Evolutionary conservation across 495 filamentous ascomycete genomes (phyloP).

Genomic region (Oleoguttula mirabilis): DNA sequence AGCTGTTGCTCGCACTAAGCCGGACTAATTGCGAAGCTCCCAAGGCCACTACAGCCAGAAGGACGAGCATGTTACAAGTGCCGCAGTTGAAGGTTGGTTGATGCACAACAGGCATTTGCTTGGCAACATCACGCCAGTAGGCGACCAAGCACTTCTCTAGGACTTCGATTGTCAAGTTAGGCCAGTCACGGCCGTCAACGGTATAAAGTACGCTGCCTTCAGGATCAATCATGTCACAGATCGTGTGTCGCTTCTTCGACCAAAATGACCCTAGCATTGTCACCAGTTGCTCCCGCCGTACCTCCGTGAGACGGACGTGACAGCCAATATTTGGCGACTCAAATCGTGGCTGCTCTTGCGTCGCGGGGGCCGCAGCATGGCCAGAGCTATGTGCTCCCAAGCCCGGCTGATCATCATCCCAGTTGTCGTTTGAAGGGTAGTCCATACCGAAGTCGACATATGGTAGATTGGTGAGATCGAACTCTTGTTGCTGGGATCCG

Average conservation of each 20-base stretch:
- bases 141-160: not conserved
- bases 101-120: constrained; percentile 2
- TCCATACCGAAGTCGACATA: constrained; percentile 9
- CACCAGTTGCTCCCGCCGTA: not conserved
- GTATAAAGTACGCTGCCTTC: not conserved
- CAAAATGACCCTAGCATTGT: not conserved
- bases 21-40: not conserved
- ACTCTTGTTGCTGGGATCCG: constrained; percentile 3
- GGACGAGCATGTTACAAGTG: not conserved
- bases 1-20: not conserved
- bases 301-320: constrained; percentile 1
- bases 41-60: constrained; percentile 4
- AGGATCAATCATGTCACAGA: not conserved
- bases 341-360: not conserved
- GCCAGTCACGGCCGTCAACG: not conserved
- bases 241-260: not conserved
- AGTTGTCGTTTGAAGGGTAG: not conserved
- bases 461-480: constrained; percentile 2
- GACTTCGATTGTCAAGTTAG: constrained; percentile 1
- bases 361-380: not conserved
- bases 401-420: not conserved
- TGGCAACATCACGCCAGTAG: constrained; percentile 2
- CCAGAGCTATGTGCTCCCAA: too few species aligned
- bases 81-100: constrained; percentile 1
- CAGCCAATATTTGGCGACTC: not conserved